Evolutionary conservation across 768 basidiomycete species (phyloP).

Genomic region (Kwoniella newhampshirensis): DNA sequence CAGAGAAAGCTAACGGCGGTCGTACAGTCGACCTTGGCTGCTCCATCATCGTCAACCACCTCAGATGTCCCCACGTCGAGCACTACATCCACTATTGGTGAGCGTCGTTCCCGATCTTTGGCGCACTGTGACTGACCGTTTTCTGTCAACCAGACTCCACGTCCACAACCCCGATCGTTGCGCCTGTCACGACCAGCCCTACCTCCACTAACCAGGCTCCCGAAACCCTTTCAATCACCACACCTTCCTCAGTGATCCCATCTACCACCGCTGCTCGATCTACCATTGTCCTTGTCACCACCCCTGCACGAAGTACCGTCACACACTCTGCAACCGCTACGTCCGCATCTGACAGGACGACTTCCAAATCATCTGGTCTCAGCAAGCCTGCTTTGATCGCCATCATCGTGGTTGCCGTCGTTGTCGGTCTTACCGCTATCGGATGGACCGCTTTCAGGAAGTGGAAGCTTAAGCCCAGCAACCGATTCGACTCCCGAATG

Average conservation of each 20-base stretch:
- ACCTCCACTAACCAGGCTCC: conserved; percentile 6
- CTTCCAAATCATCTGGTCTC: conserved; percentile 30
- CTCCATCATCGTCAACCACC: background rate
- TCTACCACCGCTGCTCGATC: conserved; percentile 9
- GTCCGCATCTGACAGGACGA: conserved; percentile 18
- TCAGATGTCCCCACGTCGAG: background rate
- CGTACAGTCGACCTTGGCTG: background rate
- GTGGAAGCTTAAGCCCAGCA: conserved; percentile 46
- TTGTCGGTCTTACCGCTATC: conserved; percentile 37
- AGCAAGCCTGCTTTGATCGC: conserved; percentile 44
- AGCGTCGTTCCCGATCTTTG: too few species aligned
- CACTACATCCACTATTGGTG: too few species aligned
- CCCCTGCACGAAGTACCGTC: conserved; percentile 11
- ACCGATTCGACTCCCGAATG: conserved; percentile 45
- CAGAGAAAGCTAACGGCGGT: background rate
- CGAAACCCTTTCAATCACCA: conserved; percentile 4
- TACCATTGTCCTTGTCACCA: conserved; percentile 21
- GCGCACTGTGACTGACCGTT: background rate
- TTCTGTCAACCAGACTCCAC: too few species aligned
- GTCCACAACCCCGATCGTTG: too few species aligned
- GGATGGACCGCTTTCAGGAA: conserved; percentile 49
- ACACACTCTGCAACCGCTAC: conserved; percentile 16
- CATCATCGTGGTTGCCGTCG: conserved; percentile 47
- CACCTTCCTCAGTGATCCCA: background rate
- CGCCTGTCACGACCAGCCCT: conserved; percentile 1